phyloP scores from a whole-genome alignment of 306 rosid genomes.

The Canavalia ensiformis region DNA sequence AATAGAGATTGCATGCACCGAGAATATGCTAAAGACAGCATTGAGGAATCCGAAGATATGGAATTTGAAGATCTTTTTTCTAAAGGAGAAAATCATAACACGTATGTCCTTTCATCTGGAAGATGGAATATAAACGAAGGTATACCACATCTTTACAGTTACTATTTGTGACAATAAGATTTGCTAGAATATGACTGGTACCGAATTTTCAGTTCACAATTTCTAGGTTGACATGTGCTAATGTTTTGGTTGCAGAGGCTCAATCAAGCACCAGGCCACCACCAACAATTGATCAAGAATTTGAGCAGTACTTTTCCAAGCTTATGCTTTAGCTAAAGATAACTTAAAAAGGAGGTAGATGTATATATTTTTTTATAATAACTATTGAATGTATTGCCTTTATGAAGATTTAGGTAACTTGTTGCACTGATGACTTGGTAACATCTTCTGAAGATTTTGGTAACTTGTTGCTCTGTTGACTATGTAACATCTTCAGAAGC shows the following conservation, averaged over 20 bases:
- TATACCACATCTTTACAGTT: slow-evolving; percentile 40
- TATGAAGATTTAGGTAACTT: background rate
- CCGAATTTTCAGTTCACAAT: background rate
- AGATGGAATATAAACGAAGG: slow-evolving; percentile 76
- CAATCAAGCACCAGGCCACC: slow-evolving; percentile 65
- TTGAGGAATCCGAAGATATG: slow-evolving; percentile 52
- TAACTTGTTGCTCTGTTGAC: slow-evolving; percentile 29
- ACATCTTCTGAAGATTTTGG: background rate
- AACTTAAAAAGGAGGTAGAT: slow-evolving; percentile 39
- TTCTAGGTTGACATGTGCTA: background rate
- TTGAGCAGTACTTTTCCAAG: slow-evolving; percentile 86
- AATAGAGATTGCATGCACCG: slow-evolving; percentile 39
- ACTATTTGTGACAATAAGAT: background rate
- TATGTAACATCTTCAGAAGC: slow-evolving; percentile 8
- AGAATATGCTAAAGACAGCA: slow-evolving; percentile 47
- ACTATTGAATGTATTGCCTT: slow-evolving; percentile 18
- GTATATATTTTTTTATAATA: slow-evolving; percentile 29
- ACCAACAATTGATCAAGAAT: slow-evolving; percentile 89
- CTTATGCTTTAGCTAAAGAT: slow-evolving; percentile 67
- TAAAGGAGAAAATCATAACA: slow-evolving; percentile 49
- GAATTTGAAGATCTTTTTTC: slow-evolving; percentile 63
- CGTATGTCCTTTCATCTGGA: slow-evolving; percentile 71
- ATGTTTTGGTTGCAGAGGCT: slow-evolving; percentile 66
- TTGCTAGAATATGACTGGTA: background rate
- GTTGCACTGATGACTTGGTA: slow-evolving; percentile 9